These are phyloP conservation scores for Colletotrichum chlorophyti DNA, from an alignment of 2,329 filamentous ascomycete genomes.

Conservation along the genomic window DNA sequence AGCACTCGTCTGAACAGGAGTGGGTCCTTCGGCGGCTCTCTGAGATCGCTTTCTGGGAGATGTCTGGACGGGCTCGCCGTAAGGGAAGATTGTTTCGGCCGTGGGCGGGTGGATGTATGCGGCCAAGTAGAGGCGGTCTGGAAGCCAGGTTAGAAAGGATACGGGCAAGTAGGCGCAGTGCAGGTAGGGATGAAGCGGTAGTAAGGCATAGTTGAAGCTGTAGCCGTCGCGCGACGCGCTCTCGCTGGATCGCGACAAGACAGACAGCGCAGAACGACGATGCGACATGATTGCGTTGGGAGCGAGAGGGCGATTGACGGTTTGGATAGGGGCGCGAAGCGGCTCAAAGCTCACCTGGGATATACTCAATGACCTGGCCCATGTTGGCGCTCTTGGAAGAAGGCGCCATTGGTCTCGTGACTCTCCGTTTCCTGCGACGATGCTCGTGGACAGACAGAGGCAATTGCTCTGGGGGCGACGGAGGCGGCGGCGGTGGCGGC, in stretches of 20 bases:
- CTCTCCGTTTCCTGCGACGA: slow-evolving; percentile 6
- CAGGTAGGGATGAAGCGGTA: slow-evolving; percentile 26
- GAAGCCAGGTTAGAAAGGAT: slow-evolving; percentile 45
- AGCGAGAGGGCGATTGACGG: background rate
- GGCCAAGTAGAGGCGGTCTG: slow-evolving; percentile 94
- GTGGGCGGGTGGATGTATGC: slow-evolving; percentile 86
- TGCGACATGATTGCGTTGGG: slow-evolving; percentile 37
- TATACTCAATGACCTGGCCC: slow-evolving; percentile 95
- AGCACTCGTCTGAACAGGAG: slow-evolving; percentile 43
- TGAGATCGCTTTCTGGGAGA: slow-evolving; percentile 51
- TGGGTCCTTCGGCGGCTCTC: slow-evolving; percentile 62
- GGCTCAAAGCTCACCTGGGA: slow-evolving; percentile 78
- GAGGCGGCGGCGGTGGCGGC: too few species aligned
- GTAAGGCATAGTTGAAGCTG: background rate
- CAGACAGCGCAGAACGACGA: slow-evolving; percentile 34
- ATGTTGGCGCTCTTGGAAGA: slow-evolving; percentile 64
- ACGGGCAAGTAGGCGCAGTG: slow-evolving; percentile 32
- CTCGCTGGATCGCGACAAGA: slow-evolving; percentile 5
- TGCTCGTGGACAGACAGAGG: background rate
- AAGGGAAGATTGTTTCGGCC: slow-evolving; percentile 85
- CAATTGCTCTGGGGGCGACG: slow-evolving; percentile 16
- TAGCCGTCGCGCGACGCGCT: background rate
- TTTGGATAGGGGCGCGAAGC: slow-evolving; percentile 2
- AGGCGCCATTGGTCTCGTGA: slow-evolving; percentile 53
- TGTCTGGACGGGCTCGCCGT: slow-evolving; percentile 61